Evolutionary conservation across 257 asterid species (phyloP).

Genomic region (Pogostemon cablin): DNA sequence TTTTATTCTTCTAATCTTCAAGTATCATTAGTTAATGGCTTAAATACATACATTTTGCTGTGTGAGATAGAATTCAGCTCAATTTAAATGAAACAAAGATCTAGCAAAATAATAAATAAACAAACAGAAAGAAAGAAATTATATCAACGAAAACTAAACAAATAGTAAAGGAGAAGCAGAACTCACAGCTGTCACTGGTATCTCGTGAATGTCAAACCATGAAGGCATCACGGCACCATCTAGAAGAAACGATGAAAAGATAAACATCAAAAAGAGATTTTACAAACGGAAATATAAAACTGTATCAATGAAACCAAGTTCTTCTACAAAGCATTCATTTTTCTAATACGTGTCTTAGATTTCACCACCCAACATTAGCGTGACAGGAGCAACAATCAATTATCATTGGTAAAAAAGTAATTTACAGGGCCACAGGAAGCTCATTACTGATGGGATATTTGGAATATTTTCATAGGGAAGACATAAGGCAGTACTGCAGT

Average conservation of each 20-base stretch:
- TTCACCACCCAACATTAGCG: conserved; percentile 9
- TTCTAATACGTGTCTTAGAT: conserved; percentile 9
- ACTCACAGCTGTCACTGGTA: conserved; percentile 90
- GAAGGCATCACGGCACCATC: conserved; percentile 99
- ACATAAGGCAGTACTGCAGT: background rate
- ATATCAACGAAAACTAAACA: conserved; percentile 16
- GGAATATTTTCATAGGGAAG: conserved; percentile 11
- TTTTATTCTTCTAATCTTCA: conserved; percentile 12
- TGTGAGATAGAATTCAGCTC: conserved; percentile 17
- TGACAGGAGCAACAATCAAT: conserved; percentile 1
- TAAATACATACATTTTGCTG: conserved; percentile 14
- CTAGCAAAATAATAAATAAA: background rate
- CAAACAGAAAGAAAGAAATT: background rate
- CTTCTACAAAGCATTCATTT: background rate
- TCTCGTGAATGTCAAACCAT: conserved; percentile 92
- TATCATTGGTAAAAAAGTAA: background rate
- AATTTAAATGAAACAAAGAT: background rate
- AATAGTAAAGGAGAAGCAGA: conserved; percentile 29
- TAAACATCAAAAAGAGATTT: background rate
- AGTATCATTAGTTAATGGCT: background rate
- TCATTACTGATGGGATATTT: conserved; percentile 21
- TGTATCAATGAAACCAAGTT: conserved; percentile 8
- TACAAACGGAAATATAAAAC: background rate
- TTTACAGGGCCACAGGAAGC: conserved; percentile 10
- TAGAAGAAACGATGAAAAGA: conserved; percentile 35